Evolutionary conservation across 2,329 filamentous ascomycete species (phyloP), one percentile per base, ranked within the genome.

Genomic region (Ophiosphaerella narmari): DNA sequence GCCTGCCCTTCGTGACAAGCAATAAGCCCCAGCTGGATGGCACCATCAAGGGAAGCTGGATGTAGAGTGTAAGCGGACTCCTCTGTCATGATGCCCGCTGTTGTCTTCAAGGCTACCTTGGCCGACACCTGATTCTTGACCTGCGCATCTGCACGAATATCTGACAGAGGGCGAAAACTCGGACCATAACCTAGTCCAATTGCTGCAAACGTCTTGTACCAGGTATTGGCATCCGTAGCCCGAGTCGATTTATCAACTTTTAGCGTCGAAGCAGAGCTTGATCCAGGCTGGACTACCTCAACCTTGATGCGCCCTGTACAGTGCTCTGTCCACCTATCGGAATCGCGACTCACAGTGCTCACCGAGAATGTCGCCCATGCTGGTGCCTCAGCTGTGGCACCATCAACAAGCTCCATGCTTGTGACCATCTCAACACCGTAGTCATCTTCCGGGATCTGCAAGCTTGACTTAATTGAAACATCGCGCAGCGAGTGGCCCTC

Each of bases 41-140:
- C 63, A n/a, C 41, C 50, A 46, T 74, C 72, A 3, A 75, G 52
- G 6, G 53, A 54, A 8, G 67, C 55, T 3, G 73, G 73, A 48
- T 75, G 72, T 29, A 75, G 46, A 3, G 46, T 32, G 45, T 75
- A 74, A 3, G 16, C 18, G 11, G 70, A 73, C 39, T 71, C 63
- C 1, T 53, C 32, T 43, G 39, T 32, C 48, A 68, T 14, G 39
- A 37, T 13, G 6, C 44, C 39, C 3, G 13, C 39, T 9, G 49
- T 51, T 11, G 53, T 40, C 13, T 58, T 46, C 11, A 66, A 39
- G 8, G 13, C 38, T 3, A 63, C 9, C 1, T 34, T 54, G 7
- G 59, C 61, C 9, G 49, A 43, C 24, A 9, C 18, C 1, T 50
- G 46, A 24, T 29, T 29, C 26, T 29, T 29, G 11, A 29, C 11